phyloP scores from a whole-genome alignment of 208 protist genomes.

The Trichomonas gallinae region DNA sequence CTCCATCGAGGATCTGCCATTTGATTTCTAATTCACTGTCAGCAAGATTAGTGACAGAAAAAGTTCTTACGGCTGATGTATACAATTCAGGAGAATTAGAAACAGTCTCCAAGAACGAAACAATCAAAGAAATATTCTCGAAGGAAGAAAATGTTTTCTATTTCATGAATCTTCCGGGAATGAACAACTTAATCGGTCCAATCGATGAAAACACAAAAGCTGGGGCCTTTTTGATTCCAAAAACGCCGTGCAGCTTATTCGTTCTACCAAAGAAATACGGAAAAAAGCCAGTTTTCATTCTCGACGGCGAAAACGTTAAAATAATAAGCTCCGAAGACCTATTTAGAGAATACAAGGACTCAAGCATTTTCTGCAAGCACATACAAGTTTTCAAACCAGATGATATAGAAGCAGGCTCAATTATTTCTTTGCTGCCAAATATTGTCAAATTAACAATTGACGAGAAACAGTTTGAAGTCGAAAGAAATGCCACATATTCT shows the following conservation, averaged over 20 bases:
- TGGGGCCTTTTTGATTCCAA: not conserved
- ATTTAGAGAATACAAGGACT: not conserved
- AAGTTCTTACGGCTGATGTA: not conserved
- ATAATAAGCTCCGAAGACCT: not conserved
- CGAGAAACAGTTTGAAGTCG: not conserved
- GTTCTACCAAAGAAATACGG: not conserved
- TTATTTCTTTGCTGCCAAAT: not conserved
- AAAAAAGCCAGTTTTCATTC: not conserved
- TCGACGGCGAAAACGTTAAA: not conserved
- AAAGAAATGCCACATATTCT: not conserved
- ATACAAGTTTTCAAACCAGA: not conserved
- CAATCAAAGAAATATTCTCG: not conserved
- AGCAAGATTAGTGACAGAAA: not conserved
- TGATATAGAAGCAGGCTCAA: not conserved
- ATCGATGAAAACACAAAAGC: not conserved
- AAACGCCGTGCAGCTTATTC: not conserved
- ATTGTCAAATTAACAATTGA: not conserved
- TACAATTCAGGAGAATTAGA: not conserved
- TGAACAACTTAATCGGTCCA: not conserved
- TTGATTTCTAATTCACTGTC: not conserved
- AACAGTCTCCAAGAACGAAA: not conserved
- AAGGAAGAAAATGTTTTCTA: not conserved
- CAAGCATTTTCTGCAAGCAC: not conserved
- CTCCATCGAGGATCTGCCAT: not conserved
- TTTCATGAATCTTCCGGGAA: not conserved